These are phyloP conservation scores for Podaxis sp. DNA, from an alignment of 768 basidiomycete species.

Conservation along the genomic window DNA sequence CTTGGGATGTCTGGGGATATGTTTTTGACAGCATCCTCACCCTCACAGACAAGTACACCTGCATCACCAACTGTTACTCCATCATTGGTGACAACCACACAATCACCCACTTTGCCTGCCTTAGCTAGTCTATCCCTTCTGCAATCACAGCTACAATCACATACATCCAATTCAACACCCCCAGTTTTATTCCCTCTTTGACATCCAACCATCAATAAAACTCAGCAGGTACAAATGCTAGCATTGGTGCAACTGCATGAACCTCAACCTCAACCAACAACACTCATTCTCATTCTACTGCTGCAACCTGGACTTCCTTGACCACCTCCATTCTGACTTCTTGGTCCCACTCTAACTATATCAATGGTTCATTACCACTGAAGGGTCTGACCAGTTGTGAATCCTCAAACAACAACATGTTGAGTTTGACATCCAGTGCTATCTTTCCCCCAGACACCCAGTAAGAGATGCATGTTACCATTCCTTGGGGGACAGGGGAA, in stretches of 20 bases:
- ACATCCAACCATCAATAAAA: not conserved
- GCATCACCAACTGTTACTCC: not conserved
- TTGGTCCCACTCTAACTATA: conserved; percentile 8
- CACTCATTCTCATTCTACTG: conserved; percentile 21
- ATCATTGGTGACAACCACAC: not conserved
- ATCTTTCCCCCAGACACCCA: not conserved
- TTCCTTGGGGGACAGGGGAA: not conserved
- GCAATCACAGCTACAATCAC: not conserved
- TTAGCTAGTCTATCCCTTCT: not conserved
- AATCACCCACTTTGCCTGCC: not conserved
- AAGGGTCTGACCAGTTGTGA: not conserved
- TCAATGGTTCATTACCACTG: not conserved
- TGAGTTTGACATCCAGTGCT: not conserved
- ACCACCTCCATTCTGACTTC: conserved; percentile 17
- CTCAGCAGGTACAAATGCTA: not conserved
- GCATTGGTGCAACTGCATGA: not conserved
- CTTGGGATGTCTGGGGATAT: conserved; percentile 7
- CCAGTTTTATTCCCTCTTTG: conserved; percentile 1
- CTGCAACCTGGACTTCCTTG: conserved; percentile 17
- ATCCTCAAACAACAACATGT: not conserved
- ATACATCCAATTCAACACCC: not conserved
- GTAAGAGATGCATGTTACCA: conserved; percentile 8
- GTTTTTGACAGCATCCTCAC: conserved; percentile 2
- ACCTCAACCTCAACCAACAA: conserved; percentile 7
- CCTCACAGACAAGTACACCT: not conserved